phyloP scores from a whole-genome alignment of 371 early-diverging fungal species.

The Mortierella polycephala region DNA sequence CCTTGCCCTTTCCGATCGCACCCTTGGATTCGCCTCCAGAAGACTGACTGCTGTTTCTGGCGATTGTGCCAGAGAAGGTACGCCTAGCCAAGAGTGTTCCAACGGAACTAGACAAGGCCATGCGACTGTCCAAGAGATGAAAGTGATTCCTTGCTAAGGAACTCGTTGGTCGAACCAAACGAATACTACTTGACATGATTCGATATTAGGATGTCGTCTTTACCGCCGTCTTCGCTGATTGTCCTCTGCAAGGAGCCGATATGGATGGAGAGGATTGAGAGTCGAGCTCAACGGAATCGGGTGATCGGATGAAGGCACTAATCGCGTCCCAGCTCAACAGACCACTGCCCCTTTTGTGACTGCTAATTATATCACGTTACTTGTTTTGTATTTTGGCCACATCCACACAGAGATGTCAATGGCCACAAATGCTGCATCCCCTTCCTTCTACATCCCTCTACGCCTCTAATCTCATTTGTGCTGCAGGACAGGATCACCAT shows the following conservation, averaged over 20 bases:
- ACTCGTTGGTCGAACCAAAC: conserved; percentile 29
- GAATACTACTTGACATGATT: conserved; percentile 23
- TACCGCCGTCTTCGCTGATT: neutral
- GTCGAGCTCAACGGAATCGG: no score
- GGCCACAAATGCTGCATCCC: no score
- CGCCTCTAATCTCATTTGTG: neutral
- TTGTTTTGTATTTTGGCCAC: no score
- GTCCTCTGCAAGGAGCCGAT: neutral
- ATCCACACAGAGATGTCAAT: no score
- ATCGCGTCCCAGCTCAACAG: no score
- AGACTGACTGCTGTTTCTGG: conserved; percentile 2
- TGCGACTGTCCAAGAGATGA: conserved; percentile 8
- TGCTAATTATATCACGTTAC: no score
- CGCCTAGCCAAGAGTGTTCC: conserved; percentile 3
- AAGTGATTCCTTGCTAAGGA: conserved; percentile 9
- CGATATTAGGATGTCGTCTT: conserved; percentile 12
- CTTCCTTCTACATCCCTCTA: neutral
- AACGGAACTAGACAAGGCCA: neutral
- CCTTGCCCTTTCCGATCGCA: conserved; percentile 1
- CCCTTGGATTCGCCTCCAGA: neutral
- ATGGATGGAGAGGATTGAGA: no score
- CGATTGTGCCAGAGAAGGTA: conserved; percentile 14
- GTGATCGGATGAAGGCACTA: no score
- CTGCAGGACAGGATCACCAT: no score
- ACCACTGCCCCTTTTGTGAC: no score